Evolutionary conservation across 163 green algal species (phyloP).

Genomic region (Chlamydomonas reinhardtii): DNA sequence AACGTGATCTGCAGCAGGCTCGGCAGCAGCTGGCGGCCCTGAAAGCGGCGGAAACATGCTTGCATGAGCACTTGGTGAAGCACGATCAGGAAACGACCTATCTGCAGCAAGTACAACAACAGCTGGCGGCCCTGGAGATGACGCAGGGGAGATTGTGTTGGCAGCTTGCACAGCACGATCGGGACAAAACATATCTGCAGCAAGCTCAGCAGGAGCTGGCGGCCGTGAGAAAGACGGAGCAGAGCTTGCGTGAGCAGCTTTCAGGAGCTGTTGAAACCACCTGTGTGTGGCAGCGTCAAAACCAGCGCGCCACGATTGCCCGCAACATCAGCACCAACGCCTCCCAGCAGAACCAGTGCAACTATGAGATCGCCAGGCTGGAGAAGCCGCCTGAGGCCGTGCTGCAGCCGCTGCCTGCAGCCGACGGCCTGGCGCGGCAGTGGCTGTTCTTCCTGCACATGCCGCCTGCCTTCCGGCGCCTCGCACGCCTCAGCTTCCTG

Average conservation of each 20-base stretch:
- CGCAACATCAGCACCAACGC: not conserved
- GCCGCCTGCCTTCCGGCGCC: constrained; percentile 55
- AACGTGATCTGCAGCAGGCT: not conserved
- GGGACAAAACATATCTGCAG: not conserved
- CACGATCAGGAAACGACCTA: too few species aligned
- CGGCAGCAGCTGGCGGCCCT: not conserved
- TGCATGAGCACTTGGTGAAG: not conserved
- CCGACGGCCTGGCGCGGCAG: not conserved
- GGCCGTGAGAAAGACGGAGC: too few species aligned
- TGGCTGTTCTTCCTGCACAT: constrained; percentile 75
- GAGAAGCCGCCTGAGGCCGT: constrained; percentile 51
- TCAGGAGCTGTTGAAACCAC: too few species aligned
- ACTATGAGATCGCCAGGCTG: not conserved
- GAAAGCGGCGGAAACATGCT: too few species aligned
- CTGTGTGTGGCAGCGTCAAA: not conserved
- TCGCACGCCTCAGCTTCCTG: constrained; percentile 60
- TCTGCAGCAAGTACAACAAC: too few species aligned
- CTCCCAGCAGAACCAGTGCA: too few species aligned
- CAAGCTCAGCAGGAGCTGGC: not conserved
- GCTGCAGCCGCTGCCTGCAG: constrained; percentile 63
- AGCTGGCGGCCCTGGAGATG: too few species aligned
- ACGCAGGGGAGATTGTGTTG: too few species aligned
- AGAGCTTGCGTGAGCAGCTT: not conserved
- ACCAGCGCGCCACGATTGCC: too few species aligned
- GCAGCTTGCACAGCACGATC: too few species aligned